These are phyloP conservation scores for Pterocarpus santalinus DNA, from an alignment of 306 rosid genomes.

Conservation along the genomic window DNA sequence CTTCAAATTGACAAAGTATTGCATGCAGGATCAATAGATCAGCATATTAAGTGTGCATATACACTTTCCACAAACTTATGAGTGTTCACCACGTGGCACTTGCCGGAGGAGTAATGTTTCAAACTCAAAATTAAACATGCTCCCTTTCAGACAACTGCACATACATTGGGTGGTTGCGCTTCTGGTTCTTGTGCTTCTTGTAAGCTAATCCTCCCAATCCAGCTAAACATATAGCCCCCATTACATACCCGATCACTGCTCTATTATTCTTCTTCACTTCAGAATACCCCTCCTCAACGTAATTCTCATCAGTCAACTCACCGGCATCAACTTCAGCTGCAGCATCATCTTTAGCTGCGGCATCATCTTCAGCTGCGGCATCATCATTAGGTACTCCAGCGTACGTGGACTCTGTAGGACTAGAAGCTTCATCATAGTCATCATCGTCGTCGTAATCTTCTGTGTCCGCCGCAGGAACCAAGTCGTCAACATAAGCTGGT, in stretches of 20 bases:
- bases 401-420: constrained; percentile 7
- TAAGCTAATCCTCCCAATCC: constrained; percentile 52
- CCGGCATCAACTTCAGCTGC: constrained; percentile 37
- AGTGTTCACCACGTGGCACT: no score
- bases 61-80: no score
- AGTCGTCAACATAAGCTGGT: background rate
- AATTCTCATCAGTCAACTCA: background rate
- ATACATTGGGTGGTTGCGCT: background rate
- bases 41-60: no score
- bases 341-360: background rate
- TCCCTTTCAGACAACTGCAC: background rate
- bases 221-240: constrained; percentile 45
- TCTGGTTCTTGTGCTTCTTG: constrained; percentile 33
- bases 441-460: background rate
- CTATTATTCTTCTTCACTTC: background rate
- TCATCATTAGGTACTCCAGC: background rate
- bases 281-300: background rate
- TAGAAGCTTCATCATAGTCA: constrained; percentile 16
- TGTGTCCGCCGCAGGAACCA: constrained; percentile 37
- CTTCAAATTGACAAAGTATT: no score
- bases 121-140: background rate
- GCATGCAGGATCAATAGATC: no score
- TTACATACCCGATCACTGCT: background rate
- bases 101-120: no score
- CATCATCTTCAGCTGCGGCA: background rate